Evolutionary conservation across 2,329 filamentous ascomycete species (phyloP).

Genomic region (Neonectria punicea): DNA sequence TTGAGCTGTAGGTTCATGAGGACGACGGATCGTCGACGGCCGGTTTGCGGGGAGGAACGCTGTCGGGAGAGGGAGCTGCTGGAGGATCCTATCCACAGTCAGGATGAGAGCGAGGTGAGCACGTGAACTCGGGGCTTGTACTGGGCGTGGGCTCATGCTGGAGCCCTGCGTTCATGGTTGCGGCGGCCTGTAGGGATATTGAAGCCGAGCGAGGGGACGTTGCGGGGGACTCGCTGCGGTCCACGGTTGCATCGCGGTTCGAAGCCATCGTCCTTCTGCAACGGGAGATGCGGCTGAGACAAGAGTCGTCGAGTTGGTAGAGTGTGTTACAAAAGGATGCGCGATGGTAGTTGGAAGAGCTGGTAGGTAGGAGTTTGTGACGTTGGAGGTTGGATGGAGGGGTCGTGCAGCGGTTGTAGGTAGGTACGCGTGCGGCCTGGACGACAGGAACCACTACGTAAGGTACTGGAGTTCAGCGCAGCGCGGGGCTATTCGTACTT

Average conservation of each 20-base stretch:
- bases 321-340: background rate
- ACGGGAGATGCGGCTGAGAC: background rate
- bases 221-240: conserved; percentile 62
- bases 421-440: background rate
- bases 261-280: conserved; percentile 42
- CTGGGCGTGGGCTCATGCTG: conserved; percentile 71
- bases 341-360: background rate
- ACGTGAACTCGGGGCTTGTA: conserved; percentile 48
- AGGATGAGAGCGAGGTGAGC: conserved; percentile 5
- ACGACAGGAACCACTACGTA: no score
- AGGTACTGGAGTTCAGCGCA: background rate
- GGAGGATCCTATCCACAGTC: conserved; percentile 56
- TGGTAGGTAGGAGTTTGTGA: background rate
- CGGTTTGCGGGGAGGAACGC: conserved; percentile 57
- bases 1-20: conserved; percentile 80
- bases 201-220: conserved; percentile 73
- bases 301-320: background rate
- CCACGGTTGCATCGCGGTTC: conserved; percentile 40
- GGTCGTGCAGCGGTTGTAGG: conserved; percentile 14
- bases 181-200: conserved; percentile 78
- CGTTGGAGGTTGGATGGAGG: conserved; percentile 20
- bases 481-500: background rate
- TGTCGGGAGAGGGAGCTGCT: conserved; percentile 60
- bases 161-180: conserved; percentile 80
- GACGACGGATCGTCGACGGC: conserved; percentile 73